Percentiles rank a stretch among this genome's conserved stretches.
Evolutionary conservation across 1,284 basidiomycete genomes (phyloP).

Genomic region (Apiotrichum sp.): DNA sequence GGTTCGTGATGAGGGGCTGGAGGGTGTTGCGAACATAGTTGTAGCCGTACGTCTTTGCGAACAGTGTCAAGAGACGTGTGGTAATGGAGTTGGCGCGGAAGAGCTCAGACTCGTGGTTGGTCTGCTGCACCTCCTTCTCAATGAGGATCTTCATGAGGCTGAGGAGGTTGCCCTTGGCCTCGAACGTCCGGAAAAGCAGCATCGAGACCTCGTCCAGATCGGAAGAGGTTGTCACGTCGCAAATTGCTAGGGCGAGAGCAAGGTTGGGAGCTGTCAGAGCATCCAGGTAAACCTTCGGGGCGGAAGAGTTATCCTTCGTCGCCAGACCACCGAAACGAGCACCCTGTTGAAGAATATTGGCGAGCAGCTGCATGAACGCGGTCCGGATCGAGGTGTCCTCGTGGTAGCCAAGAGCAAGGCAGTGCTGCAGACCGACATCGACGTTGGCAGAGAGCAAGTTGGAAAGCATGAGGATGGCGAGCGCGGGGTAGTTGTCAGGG

Average conservation of each 20-base stretch:
- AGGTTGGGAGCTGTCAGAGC: constrained; percentile 31
- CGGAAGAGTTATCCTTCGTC: constrained; percentile 17
- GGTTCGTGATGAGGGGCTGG: constrained; percentile 65
- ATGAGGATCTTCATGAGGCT: constrained; percentile 73
- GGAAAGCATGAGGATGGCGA: constrained; percentile 15
- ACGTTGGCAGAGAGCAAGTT: constrained; percentile 60
- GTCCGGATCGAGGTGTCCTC: constrained; percentile 64
- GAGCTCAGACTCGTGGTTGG: constrained; percentile 67
- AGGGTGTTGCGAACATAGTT: constrained; percentile 74
- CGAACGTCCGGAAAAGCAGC: constrained; percentile 79
- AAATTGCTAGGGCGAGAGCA: constrained; percentile 69
- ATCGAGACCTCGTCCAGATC: constrained; percentile 74
- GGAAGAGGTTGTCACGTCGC: constrained; percentile 68
- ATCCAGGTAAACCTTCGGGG: constrained; percentile 31
- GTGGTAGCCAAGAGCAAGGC: constrained; percentile 72
- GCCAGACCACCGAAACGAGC: constrained; percentile 47
- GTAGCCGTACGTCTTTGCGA: constrained; percentile 80
- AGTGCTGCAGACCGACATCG: constrained; percentile 83
- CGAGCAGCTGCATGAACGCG: constrained; percentile 58
- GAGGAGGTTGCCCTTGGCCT: constrained; percentile 64
- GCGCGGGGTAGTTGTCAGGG: constrained; percentile 17
- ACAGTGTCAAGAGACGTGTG: constrained; percentile 73
- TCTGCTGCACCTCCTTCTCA: constrained; percentile 71
- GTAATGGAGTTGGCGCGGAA: constrained; percentile 83
- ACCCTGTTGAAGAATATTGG: constrained; percentile 65